These are phyloP conservation scores for Daldinia sp. DNA, from an alignment of 2,329 filamentous ascomycete species.

Conservation along the genomic window DNA sequence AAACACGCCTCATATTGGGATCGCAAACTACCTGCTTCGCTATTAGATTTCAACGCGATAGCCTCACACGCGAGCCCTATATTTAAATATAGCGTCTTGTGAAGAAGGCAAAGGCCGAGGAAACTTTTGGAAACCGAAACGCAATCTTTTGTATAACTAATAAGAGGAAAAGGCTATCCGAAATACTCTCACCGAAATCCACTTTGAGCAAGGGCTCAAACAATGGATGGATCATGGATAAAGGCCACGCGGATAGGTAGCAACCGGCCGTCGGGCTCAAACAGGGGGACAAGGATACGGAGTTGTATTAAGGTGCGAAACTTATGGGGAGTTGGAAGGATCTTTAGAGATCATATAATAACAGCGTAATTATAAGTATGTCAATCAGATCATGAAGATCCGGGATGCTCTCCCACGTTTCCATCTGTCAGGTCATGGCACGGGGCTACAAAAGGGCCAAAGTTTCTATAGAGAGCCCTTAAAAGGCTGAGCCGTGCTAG, in stretches of 20 bases:
- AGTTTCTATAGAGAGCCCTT: too few relatives aligned
- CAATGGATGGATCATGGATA: slow-evolving; percentile 15
- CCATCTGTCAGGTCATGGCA: background rate
- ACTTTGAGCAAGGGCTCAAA: slow-evolving; percentile 24
- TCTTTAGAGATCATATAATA: slow-evolving; percentile 34
- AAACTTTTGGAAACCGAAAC: too few relatives aligned
- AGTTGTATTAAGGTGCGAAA: slow-evolving; percentile 27
- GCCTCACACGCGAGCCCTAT: background rate
- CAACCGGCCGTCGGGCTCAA: slow-evolving; percentile 27
- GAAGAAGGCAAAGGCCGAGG: too few relatives aligned
- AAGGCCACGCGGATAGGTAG: slow-evolving; percentile 39
- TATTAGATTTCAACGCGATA: background rate
- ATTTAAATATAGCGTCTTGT: background rate
- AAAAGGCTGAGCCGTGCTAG: background rate
- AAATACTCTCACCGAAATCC: slow-evolving; percentile 27
- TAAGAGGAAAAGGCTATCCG: slow-evolving; percentile 10
- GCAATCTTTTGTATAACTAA: background rate
- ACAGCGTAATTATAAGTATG: slow-evolving; percentile 18
- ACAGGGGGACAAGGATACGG: slow-evolving; percentile 29
- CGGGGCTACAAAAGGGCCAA: background rate
- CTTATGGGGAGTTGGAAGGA: slow-evolving; percentile 21
- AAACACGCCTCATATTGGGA: slow-evolving; percentile 3
- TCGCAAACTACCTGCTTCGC: background rate
- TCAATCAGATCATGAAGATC: slow-evolving; percentile 37
- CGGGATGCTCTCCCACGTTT: slow-evolving; percentile 9